phyloP scores from a whole-genome alignment of 305 asterid species.

The Fraxinus platypoda region DNA sequence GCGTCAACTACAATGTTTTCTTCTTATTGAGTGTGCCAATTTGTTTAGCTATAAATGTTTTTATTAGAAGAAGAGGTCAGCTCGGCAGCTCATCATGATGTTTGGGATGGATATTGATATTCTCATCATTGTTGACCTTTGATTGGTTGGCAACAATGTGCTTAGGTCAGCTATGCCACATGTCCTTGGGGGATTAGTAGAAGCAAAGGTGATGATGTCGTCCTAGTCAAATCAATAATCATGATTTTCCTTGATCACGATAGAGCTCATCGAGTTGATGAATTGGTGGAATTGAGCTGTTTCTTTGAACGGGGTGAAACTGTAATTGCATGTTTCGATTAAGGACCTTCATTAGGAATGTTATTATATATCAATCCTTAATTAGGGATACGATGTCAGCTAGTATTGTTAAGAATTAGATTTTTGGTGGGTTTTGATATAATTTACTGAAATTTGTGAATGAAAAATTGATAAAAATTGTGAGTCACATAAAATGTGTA shows the following conservation, averaged over 20 bases:
- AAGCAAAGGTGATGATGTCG: not conserved
- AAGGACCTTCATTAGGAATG: too few relatives aligned
- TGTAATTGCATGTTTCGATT: not conserved
- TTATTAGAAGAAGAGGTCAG: not conserved
- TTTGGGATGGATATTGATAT: not conserved
- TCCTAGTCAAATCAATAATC: too few relatives aligned
- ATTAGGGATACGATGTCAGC: too few relatives aligned
- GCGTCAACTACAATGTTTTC: not conserved
- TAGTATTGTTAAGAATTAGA: too few relatives aligned
- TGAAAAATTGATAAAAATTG: too few relatives aligned
- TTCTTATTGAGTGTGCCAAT: not conserved
- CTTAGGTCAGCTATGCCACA: not conserved
- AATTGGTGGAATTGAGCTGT: not conserved
- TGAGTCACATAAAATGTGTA: too few relatives aligned
- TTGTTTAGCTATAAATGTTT: not conserved
- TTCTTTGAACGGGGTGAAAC: not conserved
- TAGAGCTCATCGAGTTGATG: not conserved
- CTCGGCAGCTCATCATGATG: not conserved
- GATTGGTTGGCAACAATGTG: not conserved
- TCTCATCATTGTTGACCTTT: not conserved
- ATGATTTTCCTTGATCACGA: too few relatives aligned
- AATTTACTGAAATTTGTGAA: too few relatives aligned
- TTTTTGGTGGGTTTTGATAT: not conserved
- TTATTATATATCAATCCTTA: too few relatives aligned
- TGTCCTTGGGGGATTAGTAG: not conserved